phyloP scores from a whole-genome alignment of 2,329 filamentous ascomycete genomes.

The Annulohypoxylon truncatum region DNA sequence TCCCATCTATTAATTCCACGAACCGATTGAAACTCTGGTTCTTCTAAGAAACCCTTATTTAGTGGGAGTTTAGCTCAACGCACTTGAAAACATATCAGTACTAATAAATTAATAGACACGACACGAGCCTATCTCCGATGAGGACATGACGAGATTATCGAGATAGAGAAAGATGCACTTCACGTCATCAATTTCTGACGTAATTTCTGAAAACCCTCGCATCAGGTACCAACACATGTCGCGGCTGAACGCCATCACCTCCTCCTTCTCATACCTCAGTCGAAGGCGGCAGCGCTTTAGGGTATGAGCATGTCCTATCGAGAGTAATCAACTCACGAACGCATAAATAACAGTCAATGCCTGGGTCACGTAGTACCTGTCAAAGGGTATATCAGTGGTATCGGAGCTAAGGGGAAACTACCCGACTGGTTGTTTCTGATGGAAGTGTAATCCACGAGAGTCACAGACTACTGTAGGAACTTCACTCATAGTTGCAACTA shows the following conservation, averaged over 20 bases:
- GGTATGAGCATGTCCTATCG: not conserved
- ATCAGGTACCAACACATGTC: not conserved
- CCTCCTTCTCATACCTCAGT: not conserved
- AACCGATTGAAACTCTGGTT: conserved; percentile 40
- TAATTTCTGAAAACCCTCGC: not conserved
- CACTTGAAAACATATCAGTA: conserved; percentile 11
- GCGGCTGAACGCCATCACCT: not conserved
- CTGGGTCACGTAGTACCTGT: not conserved
- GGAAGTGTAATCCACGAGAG: conserved; percentile 5
- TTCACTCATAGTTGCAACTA: conserved; percentile 20
- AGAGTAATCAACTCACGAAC: not conserved
- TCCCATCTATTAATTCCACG: conserved; percentile 38
- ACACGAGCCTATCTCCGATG: conserved; percentile 20
- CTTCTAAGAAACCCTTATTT: conserved; percentile 39
- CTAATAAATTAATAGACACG: conserved; percentile 23
- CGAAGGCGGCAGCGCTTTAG: not conserved
- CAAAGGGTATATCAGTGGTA: conserved; percentile 5
- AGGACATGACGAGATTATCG: conserved; percentile 4
- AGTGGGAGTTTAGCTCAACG: conserved; percentile 26
- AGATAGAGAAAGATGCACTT: conserved; percentile 11
- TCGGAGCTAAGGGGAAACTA: conserved; percentile 24
- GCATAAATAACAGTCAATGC: not conserved
- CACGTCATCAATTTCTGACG: not conserved
- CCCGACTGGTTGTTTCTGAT: conserved; percentile 27
- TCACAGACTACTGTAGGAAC: conserved; percentile 18